phyloP scores from a whole-genome alignment of 441 rosid species.

The Erodium texanum region DNA sequence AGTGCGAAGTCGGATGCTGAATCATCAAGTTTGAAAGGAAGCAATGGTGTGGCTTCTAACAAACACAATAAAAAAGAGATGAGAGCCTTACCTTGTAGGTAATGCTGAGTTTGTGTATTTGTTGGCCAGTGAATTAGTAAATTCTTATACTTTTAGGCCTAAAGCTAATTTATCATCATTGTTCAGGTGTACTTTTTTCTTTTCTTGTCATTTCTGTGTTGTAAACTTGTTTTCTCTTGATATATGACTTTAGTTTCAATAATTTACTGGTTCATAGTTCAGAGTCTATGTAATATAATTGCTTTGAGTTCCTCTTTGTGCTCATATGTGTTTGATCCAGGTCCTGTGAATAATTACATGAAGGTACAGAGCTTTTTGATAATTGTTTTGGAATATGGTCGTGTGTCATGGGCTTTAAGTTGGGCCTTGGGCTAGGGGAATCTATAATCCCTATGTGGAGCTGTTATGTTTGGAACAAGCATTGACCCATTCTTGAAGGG shows the following conservation, averaged over 20 bases:
- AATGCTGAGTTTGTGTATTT: background rate
- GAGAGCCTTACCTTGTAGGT: conserved; percentile 24
- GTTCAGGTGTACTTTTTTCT: conserved; percentile 17
- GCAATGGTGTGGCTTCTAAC: conserved; percentile 14
- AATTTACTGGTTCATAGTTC: conserved; percentile 13
- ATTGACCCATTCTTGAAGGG: too few relatives aligned
- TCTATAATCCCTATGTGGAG: background rate
- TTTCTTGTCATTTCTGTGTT: conserved; percentile 17
- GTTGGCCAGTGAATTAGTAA: background rate
- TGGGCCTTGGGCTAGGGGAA: background rate
- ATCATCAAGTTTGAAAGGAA: conserved; percentile 15
- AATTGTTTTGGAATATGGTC: background rate
- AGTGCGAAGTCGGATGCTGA: conserved; percentile 18
- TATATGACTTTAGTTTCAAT: conserved; percentile 17
- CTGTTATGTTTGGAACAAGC: background rate
- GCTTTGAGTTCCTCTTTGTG: conserved; percentile 10
- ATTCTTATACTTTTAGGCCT: conserved; percentile 28
- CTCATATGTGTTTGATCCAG: conserved; percentile 1
- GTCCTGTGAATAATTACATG: background rate
- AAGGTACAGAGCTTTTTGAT: too few relatives aligned
- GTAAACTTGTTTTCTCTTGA: conserved; percentile 19
- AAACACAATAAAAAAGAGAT: conserved; percentile 19
- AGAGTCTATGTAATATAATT: conserved; percentile 17
- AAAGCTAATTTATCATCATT: conserved; percentile 19
- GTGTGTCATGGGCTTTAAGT: background rate